Base-by-base conservation (phyloP, 1,139 yeast genomes). In the Saccharomyces pastorianus region DNA sequence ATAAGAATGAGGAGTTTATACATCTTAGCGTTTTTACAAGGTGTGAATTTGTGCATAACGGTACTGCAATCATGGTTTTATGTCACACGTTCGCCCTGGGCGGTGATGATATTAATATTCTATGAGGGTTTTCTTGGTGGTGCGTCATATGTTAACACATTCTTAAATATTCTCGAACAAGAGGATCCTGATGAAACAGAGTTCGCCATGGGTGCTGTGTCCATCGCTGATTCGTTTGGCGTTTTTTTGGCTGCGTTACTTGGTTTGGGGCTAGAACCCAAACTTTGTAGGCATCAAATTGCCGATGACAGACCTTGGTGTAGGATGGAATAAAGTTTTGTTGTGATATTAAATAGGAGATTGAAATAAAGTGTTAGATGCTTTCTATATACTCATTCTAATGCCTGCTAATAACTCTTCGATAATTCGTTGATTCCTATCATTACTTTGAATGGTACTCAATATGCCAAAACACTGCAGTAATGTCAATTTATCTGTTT, bases 91-190 rank as follows among this genome's bases (percentile, higher is more conserved):
- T 82, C 79, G 56, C 80, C 91, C 4, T 87, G 87, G 77, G 63
- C 80, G 2, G 66, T 90, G 50, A 75, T 88, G 72, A 17, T 76
- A 0, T 69, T 91, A 41, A 78, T 89, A 4, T 80, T 91, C 56
- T 90, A 88, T 69, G 98, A 93, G 67, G 98, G 93, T 0, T 74
- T 93, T 23, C 73, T 93, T 9, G 98, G 98, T 1, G 98, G 99
- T 1, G 80, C 87, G 2, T 83, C 93, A 26, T 93, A 93, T 65
- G 95, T 88, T 51, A 91, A 91, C 65, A 90, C 97, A 0, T 93
- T 88, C 64, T 75, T 85, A 75, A 76, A 82, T 14, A 93, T 90
- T 0, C 78, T 87, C 50, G 96, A 89, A 58, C 76, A 80, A 1
- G 77, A 83, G 0, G 72, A 80, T 0, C 67, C 73, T 14, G 62